Evolutionary conservation across 2,329 filamentous ascomycete species (phyloP).

Genomic region (Pestalotiopsis sp.): DNA sequence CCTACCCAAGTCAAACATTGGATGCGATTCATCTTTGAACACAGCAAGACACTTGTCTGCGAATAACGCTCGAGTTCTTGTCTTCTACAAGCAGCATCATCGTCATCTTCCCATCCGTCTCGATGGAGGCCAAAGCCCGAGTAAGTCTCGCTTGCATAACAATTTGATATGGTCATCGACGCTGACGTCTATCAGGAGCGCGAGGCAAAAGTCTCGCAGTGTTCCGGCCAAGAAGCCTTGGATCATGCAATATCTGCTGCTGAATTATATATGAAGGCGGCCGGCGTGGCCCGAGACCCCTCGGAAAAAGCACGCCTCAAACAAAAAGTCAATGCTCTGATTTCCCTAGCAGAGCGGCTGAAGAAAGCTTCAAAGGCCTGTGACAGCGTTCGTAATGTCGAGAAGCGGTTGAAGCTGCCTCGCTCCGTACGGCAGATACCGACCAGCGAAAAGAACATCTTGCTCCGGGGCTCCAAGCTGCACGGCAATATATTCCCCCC

Average conservation of each 20-base stretch:
- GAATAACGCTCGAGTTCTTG: background rate
- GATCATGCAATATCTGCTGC: constrained; percentile 75
- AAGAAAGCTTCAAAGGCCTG: constrained; percentile 48
- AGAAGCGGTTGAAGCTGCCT: constrained; percentile 33
- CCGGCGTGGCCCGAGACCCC: constrained; percentile 61
- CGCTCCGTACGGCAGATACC: constrained; percentile 62
- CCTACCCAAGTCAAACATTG: background rate
- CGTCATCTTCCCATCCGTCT: background rate
- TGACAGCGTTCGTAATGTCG: constrained; percentile 23
- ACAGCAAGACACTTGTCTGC: background rate
- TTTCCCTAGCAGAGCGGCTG: constrained; percentile 74
- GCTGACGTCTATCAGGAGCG: constrained; percentile 44
- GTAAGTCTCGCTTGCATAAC: background rate
- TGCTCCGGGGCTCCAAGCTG: constrained; percentile 76
- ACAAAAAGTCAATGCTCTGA: constrained; percentile 68
- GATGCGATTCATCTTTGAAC: background rate
- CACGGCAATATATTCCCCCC: constrained; percentile 84
- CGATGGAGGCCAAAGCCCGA: constrained; percentile 11
- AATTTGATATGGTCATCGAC: background rate
- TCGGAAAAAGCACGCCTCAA: constrained; percentile 69
- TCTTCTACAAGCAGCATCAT: background rate
- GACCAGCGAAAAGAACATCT: constrained; percentile 73
- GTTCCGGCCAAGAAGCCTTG: constrained; percentile 66
- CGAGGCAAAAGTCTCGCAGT: constrained; percentile 52
- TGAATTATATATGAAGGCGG: constrained; percentile 80